Evolutionary conservation across 257 asterid genomes (phyloP), one percentile per base, ranked within the genome.

Genomic region (Nicotiana paniculata): DNA sequence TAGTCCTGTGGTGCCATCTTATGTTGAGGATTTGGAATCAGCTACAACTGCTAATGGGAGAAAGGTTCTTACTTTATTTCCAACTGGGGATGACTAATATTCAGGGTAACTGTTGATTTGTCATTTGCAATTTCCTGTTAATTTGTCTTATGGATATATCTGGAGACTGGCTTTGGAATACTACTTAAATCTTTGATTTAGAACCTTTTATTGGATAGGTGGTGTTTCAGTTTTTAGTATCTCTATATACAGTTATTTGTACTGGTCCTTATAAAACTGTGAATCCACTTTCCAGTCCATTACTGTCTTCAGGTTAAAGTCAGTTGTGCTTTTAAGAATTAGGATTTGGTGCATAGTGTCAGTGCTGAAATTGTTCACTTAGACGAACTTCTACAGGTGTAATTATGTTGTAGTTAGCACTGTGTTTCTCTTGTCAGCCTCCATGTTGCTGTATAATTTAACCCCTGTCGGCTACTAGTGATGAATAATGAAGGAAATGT

Each of bases 61-160:
- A 84, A 91, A 89, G 75, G 88, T 91, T 81, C 97, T 95, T 70
- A 93, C 98, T 55, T 86, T 95, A 75, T 95, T 95, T 85, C 97
- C 98, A 9, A 89, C 92, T 0, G 93, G 93, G 8, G 93, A 89
- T 62, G 95, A 89, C 83, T 95, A 83, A 90, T 4, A 57, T 33
- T 37, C 43, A 26, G 75, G 61, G 81, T 80, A 77, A 83, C 46
- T 77, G 79, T 82, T 35, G 78, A 84, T 35, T 63, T 58, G 55
- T 43, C n/a, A 32, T 81, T 58, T 78, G 86, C 80, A 84, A 53
- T 77, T 81, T 62, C 8, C 8, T 6, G 39, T 76, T 48, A 77
- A 67, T 84, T 85, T 82, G 39, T 83, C 58, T 72, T 67, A 70
- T 63, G 11, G 48, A 63, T 61, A 63, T 32, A 69, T 82, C 77